Evolutionary conservation across 352 stramenopile genomes (phyloP), one percentile per base, ranked within the genome.

Genomic region (Phytophthora idaei): DNA sequence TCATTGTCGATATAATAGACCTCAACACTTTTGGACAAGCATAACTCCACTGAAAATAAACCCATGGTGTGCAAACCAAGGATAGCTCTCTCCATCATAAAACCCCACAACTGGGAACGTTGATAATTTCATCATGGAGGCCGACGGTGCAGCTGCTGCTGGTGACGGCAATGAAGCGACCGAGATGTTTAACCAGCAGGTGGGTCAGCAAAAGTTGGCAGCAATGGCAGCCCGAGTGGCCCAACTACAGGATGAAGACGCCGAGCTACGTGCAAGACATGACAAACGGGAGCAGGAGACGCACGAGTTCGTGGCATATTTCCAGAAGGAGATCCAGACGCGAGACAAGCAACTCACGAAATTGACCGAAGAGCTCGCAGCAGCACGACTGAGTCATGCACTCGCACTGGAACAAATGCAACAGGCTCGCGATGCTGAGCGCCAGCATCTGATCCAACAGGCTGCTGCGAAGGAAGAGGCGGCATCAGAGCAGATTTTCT

Each of bases 281-380:
- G 81, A 88, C 36, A 97, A 96, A 75, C 81, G 81, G 25, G 91
- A 98, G 64, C 93, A 96, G 66, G 92, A 98, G 71, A 98, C 91
- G 10, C 90, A 98, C 68, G 93, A 98, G 74, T 97, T 98, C 45
- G 92, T 98, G 25, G 83, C 89, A 6, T 98, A 98, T 74, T 98
- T 98, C 68, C 92, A 98, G 64, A 86, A 92, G 53, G 87, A 98
- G 68, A 91, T 98, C 52, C 89, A 97, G 55, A 85, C 81, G 15
- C 80, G 86, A 29, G 86, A 94, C 70, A 89, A 85, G 61, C 79
- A 89, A 55, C 74, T 90, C 51, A 80, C 78, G 10, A 85, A 90
- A 57, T 74, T 98, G 14, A 90, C 80, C 12, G 92, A 98, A 61
- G 83, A 98, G 58, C 69, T 97, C 4, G 78, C 82, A 31, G 69